Evolutionary conservation across 495 filamentous ascomycete genomes (phyloP).

Genomic region (Lasiosphaeriaceae sp.): DNA sequence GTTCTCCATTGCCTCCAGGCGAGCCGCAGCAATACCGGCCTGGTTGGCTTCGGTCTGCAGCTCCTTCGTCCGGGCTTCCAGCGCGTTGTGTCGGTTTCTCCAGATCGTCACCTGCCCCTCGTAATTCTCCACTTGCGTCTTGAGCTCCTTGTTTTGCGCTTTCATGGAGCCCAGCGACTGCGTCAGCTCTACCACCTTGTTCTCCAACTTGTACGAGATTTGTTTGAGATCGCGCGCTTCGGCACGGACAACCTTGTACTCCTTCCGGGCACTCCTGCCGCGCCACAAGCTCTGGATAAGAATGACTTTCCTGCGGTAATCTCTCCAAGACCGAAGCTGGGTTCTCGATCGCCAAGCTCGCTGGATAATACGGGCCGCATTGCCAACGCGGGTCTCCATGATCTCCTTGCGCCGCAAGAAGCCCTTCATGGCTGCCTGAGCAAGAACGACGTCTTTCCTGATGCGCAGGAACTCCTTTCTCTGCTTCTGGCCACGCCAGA

Average conservation of each 20-base stretch:
- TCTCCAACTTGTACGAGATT: conserved; percentile 98
- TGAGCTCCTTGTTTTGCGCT: conserved; percentile 82
- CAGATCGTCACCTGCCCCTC: conserved; percentile 92
- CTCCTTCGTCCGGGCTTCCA: conserved; percentile 87
- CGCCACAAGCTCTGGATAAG: conserved; percentile 94
- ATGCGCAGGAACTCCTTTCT: conserved; percentile 71
- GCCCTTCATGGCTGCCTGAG: conserved; percentile 87
- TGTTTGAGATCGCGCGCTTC: conserved; percentile 97
- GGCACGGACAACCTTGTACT: conserved; percentile 86
- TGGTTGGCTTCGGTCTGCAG: conserved; percentile 96
- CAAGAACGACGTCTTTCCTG: conserved; percentile 75
- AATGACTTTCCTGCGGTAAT: conserved; percentile 82
- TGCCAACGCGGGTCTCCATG: conserved; percentile 88
- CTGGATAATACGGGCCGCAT: conserved; percentile 88
- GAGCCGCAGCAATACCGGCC: conserved; percentile 89
- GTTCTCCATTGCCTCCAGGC: conserved; percentile 80
- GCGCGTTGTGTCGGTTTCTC: conserved; percentile 84
- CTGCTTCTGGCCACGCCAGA: conserved; percentile 89
- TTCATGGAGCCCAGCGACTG: conserved; percentile 90
- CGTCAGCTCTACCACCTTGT: conserved; percentile 98
- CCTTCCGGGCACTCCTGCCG: conserved; percentile 72
- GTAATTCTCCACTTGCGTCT: conserved; percentile 91
- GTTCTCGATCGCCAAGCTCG: conserved; percentile 79
- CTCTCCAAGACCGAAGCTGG: conserved; percentile 76
- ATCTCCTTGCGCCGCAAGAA: conserved; percentile 84